Conservation (phyloP, 208 protist species). For the Novymonas esmeraldas region DNA sequence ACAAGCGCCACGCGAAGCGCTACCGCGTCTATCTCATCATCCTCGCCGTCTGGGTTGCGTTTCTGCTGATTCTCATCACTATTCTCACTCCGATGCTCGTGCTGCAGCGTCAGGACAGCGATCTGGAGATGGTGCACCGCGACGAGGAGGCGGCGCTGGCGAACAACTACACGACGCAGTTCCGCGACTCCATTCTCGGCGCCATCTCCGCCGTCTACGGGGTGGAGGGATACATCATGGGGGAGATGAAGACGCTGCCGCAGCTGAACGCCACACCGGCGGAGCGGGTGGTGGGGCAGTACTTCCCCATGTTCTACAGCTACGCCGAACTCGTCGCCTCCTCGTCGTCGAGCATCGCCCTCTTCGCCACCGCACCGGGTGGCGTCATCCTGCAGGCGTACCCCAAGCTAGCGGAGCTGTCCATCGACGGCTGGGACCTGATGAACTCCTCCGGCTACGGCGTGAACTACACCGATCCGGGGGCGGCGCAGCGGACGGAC, state of each 20-base stretch:
- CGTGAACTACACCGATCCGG: background rate
- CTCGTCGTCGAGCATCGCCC: conserved; percentile 13
- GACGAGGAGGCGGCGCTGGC: conserved; percentile 12
- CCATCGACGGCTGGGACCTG: conserved; percentile 32
- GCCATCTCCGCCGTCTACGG: conserved; percentile 41
- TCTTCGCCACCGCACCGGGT: conserved; percentile 56
- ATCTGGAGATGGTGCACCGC: conserved; percentile 4
- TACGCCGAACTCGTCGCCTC: conserved; percentile 26
- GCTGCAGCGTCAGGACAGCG: conserved; percentile 26
- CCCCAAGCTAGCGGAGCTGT: conserved; percentile 12
- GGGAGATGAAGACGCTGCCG: conserved; percentile 42
- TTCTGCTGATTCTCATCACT: conserved; percentile 36
- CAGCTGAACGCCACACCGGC: conserved; percentile 30
- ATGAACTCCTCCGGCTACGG: background rate
- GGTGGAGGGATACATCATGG: conserved; percentile 60
- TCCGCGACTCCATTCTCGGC: conserved; percentile 47
- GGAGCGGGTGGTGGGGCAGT: conserved; percentile 31
- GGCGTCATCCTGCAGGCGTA: conserved; percentile 56
- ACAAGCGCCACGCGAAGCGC: conserved; percentile 26
- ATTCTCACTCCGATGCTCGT: conserved; percentile 43
- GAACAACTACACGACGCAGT: conserved; percentile 26
- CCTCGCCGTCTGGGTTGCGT: conserved; percentile 25
- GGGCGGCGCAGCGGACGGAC: background rate
- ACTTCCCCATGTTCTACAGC: conserved; percentile 15
- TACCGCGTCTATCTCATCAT: conserved; percentile 33